Evolutionary conservation across 2,329 filamentous ascomycete genomes (phyloP).

Genomic region (Orbilia ellipsospora): DNA sequence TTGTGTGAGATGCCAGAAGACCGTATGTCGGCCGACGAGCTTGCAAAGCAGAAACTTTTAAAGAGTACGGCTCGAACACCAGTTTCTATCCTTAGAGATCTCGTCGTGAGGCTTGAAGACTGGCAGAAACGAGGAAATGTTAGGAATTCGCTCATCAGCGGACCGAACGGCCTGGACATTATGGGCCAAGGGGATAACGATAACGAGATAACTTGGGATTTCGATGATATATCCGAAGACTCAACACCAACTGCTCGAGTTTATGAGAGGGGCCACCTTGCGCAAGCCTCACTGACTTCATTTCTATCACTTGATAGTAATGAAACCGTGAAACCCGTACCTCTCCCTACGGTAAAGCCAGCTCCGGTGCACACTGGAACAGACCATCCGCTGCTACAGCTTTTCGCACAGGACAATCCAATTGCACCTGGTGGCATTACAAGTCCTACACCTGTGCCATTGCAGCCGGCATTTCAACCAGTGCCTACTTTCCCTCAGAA

Average conservation of each 20-base stretch:
- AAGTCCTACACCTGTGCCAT: slow-evolving; percentile 18
- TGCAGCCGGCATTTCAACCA: slow-evolving; percentile 52
- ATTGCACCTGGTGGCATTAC: slow-evolving; percentile 1
- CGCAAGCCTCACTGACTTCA: slow-evolving; percentile 35
- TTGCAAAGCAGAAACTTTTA: slow-evolving; percentile 58
- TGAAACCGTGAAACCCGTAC: slow-evolving; percentile 39
- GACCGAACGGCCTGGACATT: slow-evolving; percentile 41
- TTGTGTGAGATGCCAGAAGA: slow-evolving; percentile 75
- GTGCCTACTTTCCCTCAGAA: slow-evolving; percentile 18
- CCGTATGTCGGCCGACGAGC: slow-evolving; percentile 68
- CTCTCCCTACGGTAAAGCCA: slow-evolving; percentile 19
- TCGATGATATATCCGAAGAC: slow-evolving; percentile 37
- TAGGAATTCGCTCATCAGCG: slow-evolving; percentile 56
- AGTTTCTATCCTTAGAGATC: slow-evolving; percentile 57
- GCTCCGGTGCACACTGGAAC: slow-evolving; percentile 33
- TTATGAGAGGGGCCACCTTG: slow-evolving; percentile 37
- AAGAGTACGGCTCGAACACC: slow-evolving; percentile 56
- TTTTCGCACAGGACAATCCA: slow-evolving; percentile 35
- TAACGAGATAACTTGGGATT: slow-evolving; percentile 53
- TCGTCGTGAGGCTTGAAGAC: slow-evolving; percentile 57
- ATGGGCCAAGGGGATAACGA: slow-evolving; percentile 25
- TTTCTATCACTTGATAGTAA: slow-evolving; percentile 46
- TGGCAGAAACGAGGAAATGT: slow-evolving; percentile 58
- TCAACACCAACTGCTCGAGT: slow-evolving; percentile 1
- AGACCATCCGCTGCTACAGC: slow-evolving; percentile 46